Conservation (phyloP, 1,139 yeast genomes). For the Protomyces lactucae-debilis region DNA sequence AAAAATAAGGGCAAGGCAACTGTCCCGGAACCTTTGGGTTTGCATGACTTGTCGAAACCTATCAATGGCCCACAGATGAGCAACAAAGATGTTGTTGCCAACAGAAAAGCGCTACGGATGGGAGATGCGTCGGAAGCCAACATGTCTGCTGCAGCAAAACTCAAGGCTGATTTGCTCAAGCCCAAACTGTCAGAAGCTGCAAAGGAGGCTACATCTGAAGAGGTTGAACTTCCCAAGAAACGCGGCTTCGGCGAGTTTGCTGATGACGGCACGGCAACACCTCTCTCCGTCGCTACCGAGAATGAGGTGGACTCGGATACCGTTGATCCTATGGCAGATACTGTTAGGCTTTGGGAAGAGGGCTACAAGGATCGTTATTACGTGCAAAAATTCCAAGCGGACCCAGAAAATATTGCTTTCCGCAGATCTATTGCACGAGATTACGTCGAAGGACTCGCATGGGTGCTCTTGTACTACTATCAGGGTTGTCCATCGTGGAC, state of each 20-base stretch:
- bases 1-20: slow-evolving; percentile 18
- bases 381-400: slow-evolving; percentile 62
- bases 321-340: slow-evolving; percentile 42
- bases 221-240: slow-evolving; percentile 27
- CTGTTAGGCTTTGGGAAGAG: slow-evolving; percentile 72
- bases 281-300: not conserved
- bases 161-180: slow-evolving; percentile 21
- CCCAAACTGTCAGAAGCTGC: slow-evolving; percentile 31
- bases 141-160: slow-evolving; percentile 24
- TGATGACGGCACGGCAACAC: slow-evolving; percentile 15
- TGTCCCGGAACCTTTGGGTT: slow-evolving; percentile 29
- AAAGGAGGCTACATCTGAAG: slow-evolving; percentile 29
- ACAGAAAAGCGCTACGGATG: slow-evolving; percentile 65
- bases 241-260: slow-evolving; percentile 22
- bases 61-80: slow-evolving; percentile 20
- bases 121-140: slow-evolving; percentile 46
- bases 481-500: slow-evolving; percentile 99
- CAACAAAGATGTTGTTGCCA: slow-evolving; percentile 43
- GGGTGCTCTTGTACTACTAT: slow-evolving; percentile 89
- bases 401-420: slow-evolving; percentile 54
- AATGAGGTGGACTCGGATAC: slow-evolving; percentile 28
- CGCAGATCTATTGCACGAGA: slow-evolving; percentile 61
- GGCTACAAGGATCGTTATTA: slow-evolving; percentile 85
- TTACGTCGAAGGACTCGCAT: slow-evolving; percentile 89
- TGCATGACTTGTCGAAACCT: slow-evolving; percentile 28